A percentile compares a stretch with the other conserved stretches of the same genome.
Conservation (phyloP, 2,329 filamentous ascomycete species). For the Pezicula neosporulosa region DNA sequence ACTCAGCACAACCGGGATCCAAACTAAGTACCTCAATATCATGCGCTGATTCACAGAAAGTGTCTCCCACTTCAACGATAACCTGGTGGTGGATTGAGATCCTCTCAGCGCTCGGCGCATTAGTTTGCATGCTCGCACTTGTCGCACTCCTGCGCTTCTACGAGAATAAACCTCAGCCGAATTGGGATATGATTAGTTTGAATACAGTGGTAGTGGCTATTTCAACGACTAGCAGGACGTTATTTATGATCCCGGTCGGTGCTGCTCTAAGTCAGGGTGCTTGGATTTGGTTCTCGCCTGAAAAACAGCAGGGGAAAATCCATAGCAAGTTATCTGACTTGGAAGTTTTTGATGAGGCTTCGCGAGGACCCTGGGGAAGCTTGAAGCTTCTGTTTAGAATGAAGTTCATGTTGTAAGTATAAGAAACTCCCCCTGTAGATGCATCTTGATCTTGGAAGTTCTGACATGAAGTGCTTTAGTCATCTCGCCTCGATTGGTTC, state of each 20-base stretch:
- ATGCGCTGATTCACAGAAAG: too few relatives aligned
- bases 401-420: not conserved
- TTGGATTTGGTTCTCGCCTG: constrained; percentile 1
- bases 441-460: not conserved
- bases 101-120: too few relatives aligned
- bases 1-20: too few relatives aligned
- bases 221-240: not conserved
- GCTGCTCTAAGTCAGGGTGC: not conserved
- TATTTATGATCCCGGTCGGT: not conserved
- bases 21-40: too few relatives aligned
- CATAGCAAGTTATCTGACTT: not conserved
- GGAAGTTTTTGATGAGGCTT: not conserved
- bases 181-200: not conserved
- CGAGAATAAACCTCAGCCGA: not conserved
- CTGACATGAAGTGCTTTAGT: not conserved
- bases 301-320: not conserved
- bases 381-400: not conserved
- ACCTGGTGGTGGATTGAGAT: too few relatives aligned
- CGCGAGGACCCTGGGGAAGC: not conserved
- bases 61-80: too few relatives aligned
- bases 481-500: not conserved
- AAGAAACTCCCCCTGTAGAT: too few relatives aligned
- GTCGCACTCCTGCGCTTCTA: not conserved
- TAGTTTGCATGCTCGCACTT: not conserved
- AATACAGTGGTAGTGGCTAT: not conserved